These are phyloP conservation scores for Phytopythium boreale DNA, from an alignment of 352 stramenopile genomes.

Conservation along the genomic window DNA sequence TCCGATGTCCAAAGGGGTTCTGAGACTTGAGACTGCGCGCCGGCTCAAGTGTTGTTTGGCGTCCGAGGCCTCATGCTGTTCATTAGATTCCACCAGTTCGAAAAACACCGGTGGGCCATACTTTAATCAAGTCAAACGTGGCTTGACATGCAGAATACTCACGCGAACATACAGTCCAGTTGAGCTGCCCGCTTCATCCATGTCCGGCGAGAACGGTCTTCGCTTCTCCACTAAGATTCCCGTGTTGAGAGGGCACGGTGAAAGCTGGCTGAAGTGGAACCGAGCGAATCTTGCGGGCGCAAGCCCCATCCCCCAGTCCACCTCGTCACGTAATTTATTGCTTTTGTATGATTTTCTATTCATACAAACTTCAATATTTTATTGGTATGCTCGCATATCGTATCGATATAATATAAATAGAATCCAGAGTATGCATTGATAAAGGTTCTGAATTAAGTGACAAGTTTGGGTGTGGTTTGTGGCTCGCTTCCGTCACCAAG, in stretches of 20 bases:
- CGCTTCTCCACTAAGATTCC: not conserved
- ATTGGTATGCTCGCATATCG: too few relatives aligned
- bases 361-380: not conserved
- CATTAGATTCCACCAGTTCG: not conserved
- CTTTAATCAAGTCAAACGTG: slow-evolving; percentile 17
- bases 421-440: too few relatives aligned
- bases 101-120: not conserved
- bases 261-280: not conserved
- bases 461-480: too few relatives aligned
- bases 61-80: not conserved
- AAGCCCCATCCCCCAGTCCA: not conserved
- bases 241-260: not conserved
- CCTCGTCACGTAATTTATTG: not conserved
- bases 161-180: not conserved
- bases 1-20: not conserved
- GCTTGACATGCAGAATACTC: not conserved
- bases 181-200: not conserved
- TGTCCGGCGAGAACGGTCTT: not conserved
- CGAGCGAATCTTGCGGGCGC: not conserved
- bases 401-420: too few relatives aligned
- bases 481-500: too few relatives aligned
- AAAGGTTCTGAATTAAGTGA: too few relatives aligned
- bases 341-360: too few relatives aligned
- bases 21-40: not conserved
- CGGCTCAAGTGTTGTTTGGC: not conserved